These are phyloP conservation scores for Zymoseptoria ardabiliae DNA, from an alignment of 2,329 filamentous ascomycete species.

Conservation along the genomic window DNA sequence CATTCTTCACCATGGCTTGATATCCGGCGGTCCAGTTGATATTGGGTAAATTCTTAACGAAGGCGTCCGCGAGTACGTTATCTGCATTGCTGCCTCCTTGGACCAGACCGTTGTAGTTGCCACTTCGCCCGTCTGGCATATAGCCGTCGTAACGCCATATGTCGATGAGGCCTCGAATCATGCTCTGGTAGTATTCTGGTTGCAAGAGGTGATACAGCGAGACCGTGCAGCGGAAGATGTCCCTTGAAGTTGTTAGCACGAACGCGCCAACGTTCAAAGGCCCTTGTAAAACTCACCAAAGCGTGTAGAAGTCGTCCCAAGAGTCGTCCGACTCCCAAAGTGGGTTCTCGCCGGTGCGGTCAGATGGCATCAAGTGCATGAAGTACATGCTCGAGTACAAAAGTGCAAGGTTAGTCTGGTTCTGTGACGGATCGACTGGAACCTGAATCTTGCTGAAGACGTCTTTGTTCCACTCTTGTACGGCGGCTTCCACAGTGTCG, in stretches of 20 bases:
- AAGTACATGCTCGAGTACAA: conserved; percentile 64
- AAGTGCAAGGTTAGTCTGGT: conserved; percentile 47
- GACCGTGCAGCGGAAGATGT: conserved; percentile 57
- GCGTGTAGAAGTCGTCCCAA: conserved; percentile 64
- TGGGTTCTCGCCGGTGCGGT: conserved; percentile 65
- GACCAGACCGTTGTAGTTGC: conserved; percentile 30
- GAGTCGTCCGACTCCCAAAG: conserved; percentile 58
- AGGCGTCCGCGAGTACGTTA: conserved; percentile 30
- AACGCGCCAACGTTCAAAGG: not conserved
- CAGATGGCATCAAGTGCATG: conserved; percentile 61
- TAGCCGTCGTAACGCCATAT: conserved; percentile 45
- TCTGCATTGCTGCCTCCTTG: conserved; percentile 33
- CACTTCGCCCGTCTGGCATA: conserved; percentile 30
- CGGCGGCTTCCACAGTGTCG: conserved; percentile 26
- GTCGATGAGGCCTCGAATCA: conserved; percentile 60
- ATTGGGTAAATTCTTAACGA: conserved; percentile 27
- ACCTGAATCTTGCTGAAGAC: conserved; percentile 56
- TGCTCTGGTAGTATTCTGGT: conserved; percentile 55
- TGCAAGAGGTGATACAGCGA: conserved; percentile 59
- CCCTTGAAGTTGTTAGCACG: conserved; percentile 6
- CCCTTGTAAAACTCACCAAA: conserved; percentile 42
- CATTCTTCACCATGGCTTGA: conserved; percentile 30
- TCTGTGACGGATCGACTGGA: conserved; percentile 47
- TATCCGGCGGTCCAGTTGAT: conserved; percentile 31
- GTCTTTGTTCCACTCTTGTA: conserved; percentile 54